Evolutionary conservation across 2,329 filamentous ascomycete species (phyloP).

Genomic region (Ceratocystis cacaofunesta): DNA sequence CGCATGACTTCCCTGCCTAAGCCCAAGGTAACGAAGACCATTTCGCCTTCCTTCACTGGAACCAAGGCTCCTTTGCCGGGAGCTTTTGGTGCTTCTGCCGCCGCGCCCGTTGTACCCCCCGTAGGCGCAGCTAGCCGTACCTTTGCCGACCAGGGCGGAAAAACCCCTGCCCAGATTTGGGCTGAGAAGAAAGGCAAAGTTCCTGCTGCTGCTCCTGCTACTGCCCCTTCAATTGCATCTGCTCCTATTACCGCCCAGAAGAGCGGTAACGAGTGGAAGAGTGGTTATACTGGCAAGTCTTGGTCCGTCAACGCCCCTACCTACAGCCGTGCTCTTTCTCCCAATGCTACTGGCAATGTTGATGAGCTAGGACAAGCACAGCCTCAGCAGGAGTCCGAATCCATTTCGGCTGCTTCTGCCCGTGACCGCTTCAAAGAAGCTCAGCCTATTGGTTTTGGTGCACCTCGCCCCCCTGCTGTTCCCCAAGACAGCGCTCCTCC

Average conservation of each 20-base stretch:
- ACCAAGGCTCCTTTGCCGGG: slow-evolving; percentile 78
- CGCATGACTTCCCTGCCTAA: slow-evolving; percentile 80
- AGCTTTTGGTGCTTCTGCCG: slow-evolving; percentile 46
- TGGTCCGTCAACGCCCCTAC: slow-evolving; percentile 68
- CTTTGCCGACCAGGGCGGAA: slow-evolving; percentile 87
- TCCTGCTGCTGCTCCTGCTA: slow-evolving; percentile 30
- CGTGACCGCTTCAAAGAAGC: slow-evolving; percentile 70
- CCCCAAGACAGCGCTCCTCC: slow-evolving; percentile 33
- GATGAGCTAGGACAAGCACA: slow-evolving; percentile 23
- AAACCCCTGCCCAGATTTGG: slow-evolving; percentile 94
- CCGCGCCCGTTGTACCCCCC: slow-evolving; percentile 37
- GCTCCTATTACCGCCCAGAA: slow-evolving; percentile 47
- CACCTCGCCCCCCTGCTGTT: slow-evolving; percentile 25
- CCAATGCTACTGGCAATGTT: slow-evolving; percentile 48
- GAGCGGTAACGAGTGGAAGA: slow-evolving; percentile 74
- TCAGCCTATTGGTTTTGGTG: slow-evolving; percentile 47
- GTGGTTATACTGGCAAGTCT: slow-evolving; percentile 74
- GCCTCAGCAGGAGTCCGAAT: slow-evolving; percentile 34
- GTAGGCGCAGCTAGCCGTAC: slow-evolving; percentile 76
- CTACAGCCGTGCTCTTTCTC: slow-evolving; percentile 48
- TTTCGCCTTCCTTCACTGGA: slow-evolving; percentile 67
- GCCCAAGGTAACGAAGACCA: slow-evolving; percentile 79
- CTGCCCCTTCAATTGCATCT: slow-evolving; percentile 31
- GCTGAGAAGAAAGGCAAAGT: slow-evolving; percentile 81
- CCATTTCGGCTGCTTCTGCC: slow-evolving; percentile 55